phyloP scores from a whole-genome alignment of 495 filamentous ascomycete genomes.

The Penicillium manginii region DNA sequence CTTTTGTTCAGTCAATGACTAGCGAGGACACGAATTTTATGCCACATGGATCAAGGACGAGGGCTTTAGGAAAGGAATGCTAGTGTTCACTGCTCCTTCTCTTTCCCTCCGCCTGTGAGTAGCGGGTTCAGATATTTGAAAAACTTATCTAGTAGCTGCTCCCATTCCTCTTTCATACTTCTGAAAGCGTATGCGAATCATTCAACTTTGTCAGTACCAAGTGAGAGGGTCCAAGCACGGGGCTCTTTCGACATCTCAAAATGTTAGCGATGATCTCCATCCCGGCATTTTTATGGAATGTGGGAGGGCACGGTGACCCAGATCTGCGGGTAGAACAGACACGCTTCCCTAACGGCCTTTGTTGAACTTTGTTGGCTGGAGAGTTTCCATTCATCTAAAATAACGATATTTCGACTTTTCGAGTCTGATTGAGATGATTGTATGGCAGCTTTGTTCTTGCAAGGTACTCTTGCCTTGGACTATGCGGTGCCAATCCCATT shows the following conservation, averaged over 20 bases:
- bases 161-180: not conserved
- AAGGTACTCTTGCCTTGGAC: no score
- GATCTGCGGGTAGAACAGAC: no score
- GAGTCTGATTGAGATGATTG: no score
- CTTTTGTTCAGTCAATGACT: not conserved
- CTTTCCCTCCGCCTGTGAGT: not conserved
- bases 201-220: not conserved
- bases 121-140: not conserved
- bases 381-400: no score
- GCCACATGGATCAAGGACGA: not conserved
- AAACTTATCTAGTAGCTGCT: not conserved
- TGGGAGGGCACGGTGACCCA: not conserved
- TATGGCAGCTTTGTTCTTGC: no score
- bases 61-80: not conserved
- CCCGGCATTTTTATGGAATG: not conserved
- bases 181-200: not conserved
- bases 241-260: not conserved
- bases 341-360: no score
- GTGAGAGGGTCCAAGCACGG: not conserved
- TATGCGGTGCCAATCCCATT: no score
- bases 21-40: not conserved
- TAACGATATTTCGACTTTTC: no score
- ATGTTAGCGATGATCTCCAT: not conserved
- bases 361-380: no score
- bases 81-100: not conserved